Base-by-base conservation (phyloP, 139 green algal genomes). In the Chlorella sorokiniana region DNA sequence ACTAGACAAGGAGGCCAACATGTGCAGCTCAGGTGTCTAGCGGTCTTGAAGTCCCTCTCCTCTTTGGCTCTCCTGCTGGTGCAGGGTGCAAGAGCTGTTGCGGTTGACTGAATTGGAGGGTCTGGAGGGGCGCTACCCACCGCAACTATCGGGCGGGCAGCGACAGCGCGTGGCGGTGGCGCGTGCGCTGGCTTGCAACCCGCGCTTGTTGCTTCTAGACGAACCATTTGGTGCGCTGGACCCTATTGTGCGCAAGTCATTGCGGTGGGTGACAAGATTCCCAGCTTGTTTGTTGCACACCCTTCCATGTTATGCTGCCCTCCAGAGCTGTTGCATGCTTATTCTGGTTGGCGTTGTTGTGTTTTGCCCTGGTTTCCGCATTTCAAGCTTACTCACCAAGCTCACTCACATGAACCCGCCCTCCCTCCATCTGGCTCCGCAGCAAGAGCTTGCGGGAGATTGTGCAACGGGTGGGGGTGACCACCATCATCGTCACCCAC, bases 401-500 rank as follows among this genome's bases (percentile, higher is more conserved):
- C n/a, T n/a, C n/a, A n/a, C n/a, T n/a, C n/a, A n/a, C n/a, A n/a
- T n/a, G n/a, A n/a, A 11, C 31, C 4, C 62, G 27, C 31, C 42
- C 35, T 42, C 42, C 37, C 8, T 6, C 56, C n/a, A 10, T 65
- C 56, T 33, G 18, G 16, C 22, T 16, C 6, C 40, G 37, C 73
- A 79, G 73, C 18, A 41, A 68, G 9, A 54, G 73, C 37, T 54
- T 79, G 52, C 73, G 73, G 0, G 73, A 79, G 23, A 79, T 97
- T 78, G 90, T 97, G 70, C 71, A 84, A 73, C 88, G 79, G 18
- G 83, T 95, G 33, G 91, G 91, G 27, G 86, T 93, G 25, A 98
- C 92, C 25, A 94, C 90, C 80, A 91, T 98, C 69, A 89, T 98
- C 33, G 95, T 98, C 25, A 98, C 95, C 0, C 95, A 98, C 82